These are phyloP conservation scores for Fusarium sp. DNA, from an alignment of 2,329 filamentous ascomycete species.

Conservation along the genomic window DNA sequence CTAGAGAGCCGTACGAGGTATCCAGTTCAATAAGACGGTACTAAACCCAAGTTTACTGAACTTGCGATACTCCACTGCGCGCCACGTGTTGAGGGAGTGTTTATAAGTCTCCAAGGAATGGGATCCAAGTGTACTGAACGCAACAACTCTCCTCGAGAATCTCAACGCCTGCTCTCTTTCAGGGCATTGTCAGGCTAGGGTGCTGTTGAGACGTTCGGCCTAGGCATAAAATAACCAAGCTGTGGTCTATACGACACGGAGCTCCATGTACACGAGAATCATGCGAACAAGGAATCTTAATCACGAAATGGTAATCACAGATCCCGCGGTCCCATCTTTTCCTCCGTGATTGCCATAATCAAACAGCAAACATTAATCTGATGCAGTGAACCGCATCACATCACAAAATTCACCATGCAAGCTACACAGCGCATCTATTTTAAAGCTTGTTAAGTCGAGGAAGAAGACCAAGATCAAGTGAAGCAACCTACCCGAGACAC, in stretches of 20 bases:
- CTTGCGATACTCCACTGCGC: neutral
- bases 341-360: rapidly evolving
- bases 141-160: neutral
- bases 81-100: too few species aligned
- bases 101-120: neutral
- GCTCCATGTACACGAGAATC: neutral
- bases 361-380: rapidly evolving
- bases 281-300: rapidly evolving
- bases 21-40: too few species aligned
- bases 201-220: rapidly evolving
- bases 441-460: neutral
- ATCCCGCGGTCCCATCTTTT: too few species aligned
- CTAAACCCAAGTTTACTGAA: too few species aligned
- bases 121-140: rapidly evolving
- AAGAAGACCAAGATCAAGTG: neutral
- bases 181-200: neutral
- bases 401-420: neutral
- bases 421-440: too few species aligned
- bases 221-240: neutral
- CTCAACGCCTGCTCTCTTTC: neutral
- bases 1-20: neutral
- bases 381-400: neutral
- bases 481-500: neutral
- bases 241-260: rapidly evolving
- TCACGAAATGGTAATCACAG: rapidly evolving